phyloP scores from a whole-genome alignment of 331 rosid genomes.

The Phaseolus coccineus region DNA sequence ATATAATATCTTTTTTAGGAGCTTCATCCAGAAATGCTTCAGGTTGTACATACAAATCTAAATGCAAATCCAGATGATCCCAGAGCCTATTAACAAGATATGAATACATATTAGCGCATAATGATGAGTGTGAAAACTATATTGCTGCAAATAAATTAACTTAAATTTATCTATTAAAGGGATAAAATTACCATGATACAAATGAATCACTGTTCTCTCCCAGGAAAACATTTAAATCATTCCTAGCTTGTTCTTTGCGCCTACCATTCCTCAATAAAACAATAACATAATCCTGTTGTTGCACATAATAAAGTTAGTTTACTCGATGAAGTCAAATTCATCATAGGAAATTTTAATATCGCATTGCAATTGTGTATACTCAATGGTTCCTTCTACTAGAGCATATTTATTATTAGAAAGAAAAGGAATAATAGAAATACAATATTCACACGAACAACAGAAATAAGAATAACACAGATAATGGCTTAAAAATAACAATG shows the following conservation, averaged over 20 bases:
- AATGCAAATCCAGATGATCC: constrained; percentile 82
- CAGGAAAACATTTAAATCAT: constrained; percentile 83
- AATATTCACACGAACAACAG: not conserved
- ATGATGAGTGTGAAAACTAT: not conserved
- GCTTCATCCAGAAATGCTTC: constrained; percentile 56
- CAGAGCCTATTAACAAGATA: constrained; percentile 71
- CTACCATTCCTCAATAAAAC: constrained; percentile 90
- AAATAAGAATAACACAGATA: not conserved
- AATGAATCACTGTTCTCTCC: constrained; percentile 90
- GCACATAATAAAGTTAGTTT: constrained; percentile 38
- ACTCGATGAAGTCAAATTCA: constrained; percentile 27
- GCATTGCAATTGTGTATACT: constrained; percentile 24
- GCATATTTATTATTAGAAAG: constrained; percentile 5
- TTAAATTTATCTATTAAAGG: not conserved
- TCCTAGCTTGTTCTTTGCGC: constrained; percentile 81
- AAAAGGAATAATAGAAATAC: not conserved
- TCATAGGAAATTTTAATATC: not conserved
- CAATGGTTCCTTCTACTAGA: not conserved
- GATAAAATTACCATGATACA: constrained; percentile 79
- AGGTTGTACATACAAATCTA: constrained; percentile 65
- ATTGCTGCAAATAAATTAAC: constrained; percentile 30
- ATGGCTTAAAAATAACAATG: not conserved
- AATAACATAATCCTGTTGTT: constrained; percentile 88
- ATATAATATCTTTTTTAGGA: constrained; percentile 49
- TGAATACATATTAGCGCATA: constrained; percentile 31